Evolutionary conservation across 2,329 filamentous ascomycete species (phyloP).

Genomic region (Phyllosticta citribraziliensis): DNA sequence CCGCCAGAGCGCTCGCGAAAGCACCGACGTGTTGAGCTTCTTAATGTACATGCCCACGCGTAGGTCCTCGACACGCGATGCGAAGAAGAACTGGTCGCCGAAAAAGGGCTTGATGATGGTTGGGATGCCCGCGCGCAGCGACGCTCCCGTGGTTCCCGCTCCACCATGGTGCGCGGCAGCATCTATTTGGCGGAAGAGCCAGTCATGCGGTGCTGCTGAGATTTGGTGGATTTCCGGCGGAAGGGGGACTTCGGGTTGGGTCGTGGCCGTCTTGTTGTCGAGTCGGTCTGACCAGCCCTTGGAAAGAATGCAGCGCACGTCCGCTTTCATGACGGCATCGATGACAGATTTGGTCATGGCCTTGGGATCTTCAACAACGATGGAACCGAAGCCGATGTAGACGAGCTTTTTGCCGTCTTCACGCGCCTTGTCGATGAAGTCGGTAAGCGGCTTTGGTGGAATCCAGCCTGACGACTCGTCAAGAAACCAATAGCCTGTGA

Average conservation of each 20-base stretch:
- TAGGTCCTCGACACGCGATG: conserved; percentile 77
- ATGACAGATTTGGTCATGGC: conserved; percentile 89
- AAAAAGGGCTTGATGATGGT: conserved; percentile 97
- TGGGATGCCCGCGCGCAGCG: conserved; percentile 78
- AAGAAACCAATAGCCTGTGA: conserved; percentile 97
- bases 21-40: conserved; percentile 77
- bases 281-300: conserved; percentile 95
- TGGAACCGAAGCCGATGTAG: conserved; percentile 94
- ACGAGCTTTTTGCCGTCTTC: conserved; percentile 81
- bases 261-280: conserved; percentile 30
- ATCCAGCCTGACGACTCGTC: conserved; percentile 62
- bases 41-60: conserved; percentile 85
- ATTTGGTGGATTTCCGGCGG: conserved; percentile 80
- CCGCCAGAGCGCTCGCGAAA: conserved; percentile 82
- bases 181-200: conserved; percentile 90
- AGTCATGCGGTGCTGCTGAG: conserved; percentile 86
- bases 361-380: conserved; percentile 81
- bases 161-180: conserved; percentile 92
- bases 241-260: conserved; percentile 47
- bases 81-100: conserved; percentile 96
- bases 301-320: conserved; percentile 86
- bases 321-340: conserved; percentile 80
- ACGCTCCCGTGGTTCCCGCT: conserved; percentile 88
- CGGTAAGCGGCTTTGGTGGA: conserved; percentile 63
- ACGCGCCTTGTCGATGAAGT: conserved; percentile 77